Base-by-base conservation (phyloP, 2,329 filamentous ascomycete species). In the Fusarium subglutinans region DNA sequence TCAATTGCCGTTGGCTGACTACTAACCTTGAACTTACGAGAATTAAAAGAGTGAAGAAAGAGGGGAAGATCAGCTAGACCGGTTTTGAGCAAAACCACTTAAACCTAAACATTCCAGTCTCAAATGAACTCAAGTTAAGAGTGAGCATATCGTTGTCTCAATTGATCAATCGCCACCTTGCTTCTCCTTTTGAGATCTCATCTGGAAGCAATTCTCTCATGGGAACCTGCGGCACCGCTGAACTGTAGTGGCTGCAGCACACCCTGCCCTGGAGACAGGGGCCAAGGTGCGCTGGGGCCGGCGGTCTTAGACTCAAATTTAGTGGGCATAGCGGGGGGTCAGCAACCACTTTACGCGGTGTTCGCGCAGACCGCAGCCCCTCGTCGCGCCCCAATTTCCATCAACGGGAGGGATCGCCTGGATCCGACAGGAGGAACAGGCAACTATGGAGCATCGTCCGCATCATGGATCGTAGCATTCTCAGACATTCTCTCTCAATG, bases 361-460 rank as follows among this genome's bases (percentile, higher is more conserved):
- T 57, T 75, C 76, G 70, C 66, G 70, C 72, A 53, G 70, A 68
- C 69, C 40, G 54, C 28, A 76, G 76, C 77, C 76, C 77, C 77
- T 78, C 76, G 66, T 74, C 75, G 77, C 74, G 77, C 68, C 74
- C 75, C 75, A 75, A 65, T 76, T 76, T 76, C 76, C 68, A 70
- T 72, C 68, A 69, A 69, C 71, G 65, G 71, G 69, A 75, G 63
- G 63, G 66, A 77, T 77, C 70, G 70, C 72, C 73, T 66, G 47
- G 61, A 65, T 66, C 73, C 68, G 69, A 73, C 69, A 74, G 67
- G 72, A 63, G 57, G 44, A 71, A 65, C 74, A 82, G 80, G 79
- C 80, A 82, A 79, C 80, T 79, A 77, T 75, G 74, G 76, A 61
- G 63, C 73, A 77, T 75, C 63, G 70, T 75, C 65, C 64, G 71